Percentiles rank a stretch among this genome's conserved stretches.
Conservation (phyloP, 75 land plant species). For the Picea glauca region DNA sequence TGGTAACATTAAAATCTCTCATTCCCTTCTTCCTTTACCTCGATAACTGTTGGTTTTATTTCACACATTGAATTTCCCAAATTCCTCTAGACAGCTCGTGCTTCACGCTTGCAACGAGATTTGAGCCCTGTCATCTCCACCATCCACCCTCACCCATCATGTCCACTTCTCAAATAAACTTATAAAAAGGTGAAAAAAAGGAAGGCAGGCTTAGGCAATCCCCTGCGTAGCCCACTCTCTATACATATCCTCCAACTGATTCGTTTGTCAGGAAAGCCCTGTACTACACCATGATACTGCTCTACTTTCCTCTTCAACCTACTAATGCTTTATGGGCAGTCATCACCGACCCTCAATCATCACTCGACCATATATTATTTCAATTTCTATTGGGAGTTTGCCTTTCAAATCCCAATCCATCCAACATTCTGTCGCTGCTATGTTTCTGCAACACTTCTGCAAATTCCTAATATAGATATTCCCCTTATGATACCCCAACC, state of each 20-base stretch:
- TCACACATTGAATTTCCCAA: constrained; percentile 9
- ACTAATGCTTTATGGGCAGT: background rate
- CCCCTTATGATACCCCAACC: background rate
- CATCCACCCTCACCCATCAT: background rate
- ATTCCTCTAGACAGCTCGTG: constrained; percentile 13
- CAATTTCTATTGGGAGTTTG: background rate
- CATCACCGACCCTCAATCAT: background rate
- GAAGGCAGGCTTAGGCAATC: background rate
- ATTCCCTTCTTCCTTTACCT: constrained; percentile 4
- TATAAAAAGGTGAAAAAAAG: background rate
- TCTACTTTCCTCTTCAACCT: background rate
- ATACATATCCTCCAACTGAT: background rate
- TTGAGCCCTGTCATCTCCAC: background rate
- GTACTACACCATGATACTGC: background rate
- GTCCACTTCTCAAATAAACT: constrained; percentile 6
- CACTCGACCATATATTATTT: background rate
- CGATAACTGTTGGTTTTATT: background rate
- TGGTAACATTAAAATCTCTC: background rate
- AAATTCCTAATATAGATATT: background rate
- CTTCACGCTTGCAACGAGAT: constrained; percentile 9
- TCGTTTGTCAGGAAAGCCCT: constrained; percentile 3
- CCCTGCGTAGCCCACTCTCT: background rate
- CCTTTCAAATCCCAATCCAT: constrained; percentile 6
- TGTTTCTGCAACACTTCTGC: background rate
- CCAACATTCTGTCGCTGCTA: constrained; percentile 1